Evolutionary conservation across 2,329 filamentous ascomycete species (phyloP).

Genomic region (Sporothrix pseudoabietina): DNA sequence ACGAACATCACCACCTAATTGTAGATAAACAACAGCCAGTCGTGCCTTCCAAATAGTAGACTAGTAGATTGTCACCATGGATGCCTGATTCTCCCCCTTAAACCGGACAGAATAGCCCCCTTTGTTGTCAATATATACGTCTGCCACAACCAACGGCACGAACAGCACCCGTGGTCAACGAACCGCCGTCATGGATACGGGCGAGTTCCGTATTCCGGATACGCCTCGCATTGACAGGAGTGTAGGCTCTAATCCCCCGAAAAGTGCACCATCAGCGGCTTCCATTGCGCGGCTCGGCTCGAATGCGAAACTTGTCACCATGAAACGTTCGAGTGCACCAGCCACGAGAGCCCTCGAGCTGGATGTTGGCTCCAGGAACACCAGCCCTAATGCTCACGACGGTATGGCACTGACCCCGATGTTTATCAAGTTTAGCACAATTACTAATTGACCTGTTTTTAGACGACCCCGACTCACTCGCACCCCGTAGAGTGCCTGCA

Average conservation of each 20-base stretch:
- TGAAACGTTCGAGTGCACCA: neutral
- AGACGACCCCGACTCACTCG: neutral
- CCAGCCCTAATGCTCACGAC: neutral
- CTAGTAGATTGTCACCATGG: neutral
- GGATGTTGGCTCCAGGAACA: neutral
- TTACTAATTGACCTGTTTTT: neutral
- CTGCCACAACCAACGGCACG: neutral
- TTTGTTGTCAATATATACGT: neutral
- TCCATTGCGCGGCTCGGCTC: neutral
- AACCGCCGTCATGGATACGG: neutral
- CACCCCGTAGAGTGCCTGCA: neutral
- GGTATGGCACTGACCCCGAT: neutral
- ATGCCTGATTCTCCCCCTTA: neutral
- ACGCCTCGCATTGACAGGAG: constrained; percentile 20
- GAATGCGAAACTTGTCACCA: neutral
- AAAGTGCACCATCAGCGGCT: neutral
- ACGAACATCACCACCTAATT: neutral
- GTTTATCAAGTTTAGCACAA: no score
- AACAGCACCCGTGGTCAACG: neutral
- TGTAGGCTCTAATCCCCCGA: neutral
- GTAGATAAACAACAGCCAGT: neutral
- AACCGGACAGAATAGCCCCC: neutral
- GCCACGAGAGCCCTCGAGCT: neutral
- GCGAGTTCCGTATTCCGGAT: constrained; percentile 26
- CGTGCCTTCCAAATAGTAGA: neutral